These are phyloP conservation scores for Hordeum marinum DNA, from an alignment of 176 grass and related monocot genomes.

Conservation along the genomic window DNA sequence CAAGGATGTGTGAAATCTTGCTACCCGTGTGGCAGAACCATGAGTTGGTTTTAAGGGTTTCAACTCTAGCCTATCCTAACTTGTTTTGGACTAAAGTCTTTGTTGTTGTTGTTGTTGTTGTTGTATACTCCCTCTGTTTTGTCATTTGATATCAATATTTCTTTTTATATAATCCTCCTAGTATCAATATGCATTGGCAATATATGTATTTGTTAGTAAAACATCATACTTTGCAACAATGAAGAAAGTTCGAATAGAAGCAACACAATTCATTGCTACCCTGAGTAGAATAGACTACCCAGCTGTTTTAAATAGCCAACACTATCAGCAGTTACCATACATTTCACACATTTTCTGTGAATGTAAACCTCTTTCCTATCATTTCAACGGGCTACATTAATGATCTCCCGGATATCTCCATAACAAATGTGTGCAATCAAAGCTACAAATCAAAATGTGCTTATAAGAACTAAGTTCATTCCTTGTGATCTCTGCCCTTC, in stretches of 20 bases:
- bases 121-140: too few relatives aligned
- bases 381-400: constrained; percentile 9
- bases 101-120: too few relatives aligned
- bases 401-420: neutral
- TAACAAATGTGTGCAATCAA: constrained; percentile 20
- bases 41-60: too few relatives aligned
- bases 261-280: neutral
- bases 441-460: constrained; percentile 2
- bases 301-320: too few relatives aligned
- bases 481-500: constrained; percentile 50
- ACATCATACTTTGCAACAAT: neutral
- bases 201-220: neutral
- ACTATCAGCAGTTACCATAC: neutral
- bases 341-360: neutral
- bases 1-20: too few relatives aligned
- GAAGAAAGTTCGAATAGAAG: neutral
- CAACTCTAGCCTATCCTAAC: too few relatives aligned
- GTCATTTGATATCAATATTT: too few relatives aligned
- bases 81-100: too few relatives aligned
- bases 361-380: constrained; percentile 1
- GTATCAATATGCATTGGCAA: neutral
- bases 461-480: constrained; percentile 19
- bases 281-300: neutral
- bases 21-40: too few relatives aligned
- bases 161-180: too few relatives aligned